Evolutionary conservation across 768 basidiomycete genomes (phyloP).

Genomic region (Stropharia rugosoannulata): DNA sequence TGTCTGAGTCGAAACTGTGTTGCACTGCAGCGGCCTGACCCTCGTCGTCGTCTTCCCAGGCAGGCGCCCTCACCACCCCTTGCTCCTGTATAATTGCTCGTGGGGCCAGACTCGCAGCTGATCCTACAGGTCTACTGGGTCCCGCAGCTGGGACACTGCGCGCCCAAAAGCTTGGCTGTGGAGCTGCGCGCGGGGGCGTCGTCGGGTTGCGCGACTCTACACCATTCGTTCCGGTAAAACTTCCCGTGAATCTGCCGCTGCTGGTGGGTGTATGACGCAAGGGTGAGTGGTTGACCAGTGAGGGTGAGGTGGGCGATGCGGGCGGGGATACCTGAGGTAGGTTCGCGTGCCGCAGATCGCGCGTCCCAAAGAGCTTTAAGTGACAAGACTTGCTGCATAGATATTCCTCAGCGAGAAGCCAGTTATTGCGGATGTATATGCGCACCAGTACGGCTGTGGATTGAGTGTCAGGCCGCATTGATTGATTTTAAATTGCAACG

Average conservation of each 20-base stretch:
- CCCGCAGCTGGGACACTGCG: not conserved
- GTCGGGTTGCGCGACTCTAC: not conserved
- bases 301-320: constrained; percentile 24
- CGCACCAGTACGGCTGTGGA: constrained; percentile 54
- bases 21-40: not conserved
- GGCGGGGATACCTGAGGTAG: constrained; percentile 46
- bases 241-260: constrained; percentile 1
- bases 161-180: constrained; percentile 3
- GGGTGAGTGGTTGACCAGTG: constrained; percentile 15
- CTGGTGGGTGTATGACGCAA: constrained; percentile 9
- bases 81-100: not conserved
- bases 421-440: not conserved
- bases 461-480: not conserved
- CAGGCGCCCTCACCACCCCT: not conserved
- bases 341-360: constrained; percentile 70
- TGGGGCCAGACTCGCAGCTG: not conserved
- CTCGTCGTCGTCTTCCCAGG: not conserved
- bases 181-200: not conserved
- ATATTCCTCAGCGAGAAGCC: not conserved
- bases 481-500: constrained; percentile 18
- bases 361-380: constrained; percentile 74
- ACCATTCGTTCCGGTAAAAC: no score
- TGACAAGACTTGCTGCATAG: constrained; percentile 76
- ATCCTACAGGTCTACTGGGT: not conserved
- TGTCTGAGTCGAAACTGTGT: not conserved